Evolutionary conservation across 202 grass and related monocot genomes (phyloP), one percentile per base, ranked within the genome.

Genomic region (Zoysia matrella): DNA sequence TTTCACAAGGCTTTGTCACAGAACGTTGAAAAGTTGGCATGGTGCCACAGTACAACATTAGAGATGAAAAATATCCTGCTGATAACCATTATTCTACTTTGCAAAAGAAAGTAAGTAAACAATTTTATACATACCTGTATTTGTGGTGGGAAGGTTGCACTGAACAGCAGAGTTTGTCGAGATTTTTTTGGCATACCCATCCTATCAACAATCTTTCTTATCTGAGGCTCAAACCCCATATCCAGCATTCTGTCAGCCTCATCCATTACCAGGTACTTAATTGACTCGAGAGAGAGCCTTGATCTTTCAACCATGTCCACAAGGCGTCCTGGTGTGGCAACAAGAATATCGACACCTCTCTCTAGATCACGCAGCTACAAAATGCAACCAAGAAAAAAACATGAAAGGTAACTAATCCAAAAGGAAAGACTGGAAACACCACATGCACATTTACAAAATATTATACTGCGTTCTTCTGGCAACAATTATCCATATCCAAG

Each of bases 161-260:
- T 97, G 82, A 97, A 97, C 65, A 97, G 84, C 90, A 97, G 74
- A 41, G 94, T 94, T 82, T 93, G 94, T 63, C 92, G 44, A 72
- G 86, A 80, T 40, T 87, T 77, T 52, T 60, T 77, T 52, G 92
- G 95, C 92, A 97, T 94, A 50, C 77, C 83, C 78, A 92, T 94
- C 82, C 80, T 80, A 47, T 91, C 88, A 78, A 94, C 84, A 54
- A 97, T 91, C 72, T 81, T 94, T 49, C 92, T 87, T 69, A 94
- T 94, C 88, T 93, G 88, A 84, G 88, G 90, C 65, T 98, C 95
- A 80, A 98, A 98, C 5, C 92, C 95, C 95, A 98, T 93, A 91
- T 98, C 92, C 69, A 94, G 69, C 92, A 98, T 98, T 84, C 92
- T 94, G 66, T 98, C 92, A 16, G 95, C 92, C 72, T 94, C 92